Conservation (phyloP, 164 flowering plant species). For the Nelumbo lutea region DNA sequence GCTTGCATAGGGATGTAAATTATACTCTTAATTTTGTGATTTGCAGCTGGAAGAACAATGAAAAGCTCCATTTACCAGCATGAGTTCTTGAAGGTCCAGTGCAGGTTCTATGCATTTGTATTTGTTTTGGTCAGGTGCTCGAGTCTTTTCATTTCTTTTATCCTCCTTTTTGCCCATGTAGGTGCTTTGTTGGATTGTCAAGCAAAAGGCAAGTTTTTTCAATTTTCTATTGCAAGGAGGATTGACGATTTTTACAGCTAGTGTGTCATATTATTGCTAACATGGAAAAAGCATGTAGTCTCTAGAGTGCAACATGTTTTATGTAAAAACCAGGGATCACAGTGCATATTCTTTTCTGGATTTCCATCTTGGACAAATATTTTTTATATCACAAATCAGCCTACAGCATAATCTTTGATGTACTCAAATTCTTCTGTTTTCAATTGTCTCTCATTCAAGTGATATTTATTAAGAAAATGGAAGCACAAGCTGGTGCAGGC, state of each 20-base stretch:
- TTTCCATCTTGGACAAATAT: background rate
- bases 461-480: no score
- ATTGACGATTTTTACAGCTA: background rate
- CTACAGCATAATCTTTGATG: no score
- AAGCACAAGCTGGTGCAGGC: no score
- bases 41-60: slow-evolving; percentile 82
- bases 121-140: slow-evolving; percentile 5
- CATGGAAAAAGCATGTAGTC: background rate
- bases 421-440: no score
- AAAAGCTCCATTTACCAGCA: slow-evolving; percentile 71
- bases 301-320: background rate
- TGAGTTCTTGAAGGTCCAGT: slow-evolving; percentile 20
- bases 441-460: no score
- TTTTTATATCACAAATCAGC: background rate
- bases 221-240: background rate
- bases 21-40: background rate
- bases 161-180: background rate
- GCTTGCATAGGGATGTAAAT: background rate
- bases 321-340: background rate
- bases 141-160: background rate
- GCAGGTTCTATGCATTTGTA: slow-evolving; percentile 3
- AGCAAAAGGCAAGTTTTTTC: background rate
- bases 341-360: slow-evolving; percentile 3
- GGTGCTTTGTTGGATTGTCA: background rate
- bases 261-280: background rate